These are phyloP conservation scores for Euphorbia lathyris DNA, from an alignment of 345 rosid genomes.

Conservation along the genomic window DNA sequence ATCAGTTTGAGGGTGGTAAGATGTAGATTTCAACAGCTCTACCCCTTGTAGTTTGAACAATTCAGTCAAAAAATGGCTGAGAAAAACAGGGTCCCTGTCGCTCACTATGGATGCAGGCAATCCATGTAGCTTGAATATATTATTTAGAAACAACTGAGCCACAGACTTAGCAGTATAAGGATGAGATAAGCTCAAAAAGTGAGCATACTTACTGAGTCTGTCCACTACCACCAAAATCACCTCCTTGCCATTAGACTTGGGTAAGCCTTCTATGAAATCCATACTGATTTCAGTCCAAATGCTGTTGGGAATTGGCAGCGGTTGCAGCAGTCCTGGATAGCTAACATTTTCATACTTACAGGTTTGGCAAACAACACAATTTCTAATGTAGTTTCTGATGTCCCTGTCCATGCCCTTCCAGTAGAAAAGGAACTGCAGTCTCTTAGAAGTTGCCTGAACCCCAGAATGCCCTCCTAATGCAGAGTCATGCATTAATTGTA, in stretches of 20 bases:
- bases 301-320: not conserved
- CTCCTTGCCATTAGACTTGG: not conserved
- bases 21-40: not conserved
- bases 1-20: not conserved
- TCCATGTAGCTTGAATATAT: not conserved
- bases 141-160: not conserved
- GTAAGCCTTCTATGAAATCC: not conserved
- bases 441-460: not conserved
- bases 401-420: not conserved
- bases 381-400: not conserved
- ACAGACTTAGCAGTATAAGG: not conserved
- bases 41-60: not conserved
- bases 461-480: no score
- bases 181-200: no score
- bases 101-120: not conserved
- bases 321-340: not conserved
- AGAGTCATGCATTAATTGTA: not conserved
- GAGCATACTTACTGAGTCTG: no score
- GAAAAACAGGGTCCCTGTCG: not conserved
- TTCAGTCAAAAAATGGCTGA: not conserved
- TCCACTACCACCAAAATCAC: constrained; percentile 1
- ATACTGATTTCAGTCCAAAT: not conserved
- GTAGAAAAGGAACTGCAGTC: not conserved
- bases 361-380: not conserved
- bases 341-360: not conserved